Evolutionary conservation across 352 stramenopile genomes (phyloP).

Genomic region (Phytopythium litorale): DNA sequence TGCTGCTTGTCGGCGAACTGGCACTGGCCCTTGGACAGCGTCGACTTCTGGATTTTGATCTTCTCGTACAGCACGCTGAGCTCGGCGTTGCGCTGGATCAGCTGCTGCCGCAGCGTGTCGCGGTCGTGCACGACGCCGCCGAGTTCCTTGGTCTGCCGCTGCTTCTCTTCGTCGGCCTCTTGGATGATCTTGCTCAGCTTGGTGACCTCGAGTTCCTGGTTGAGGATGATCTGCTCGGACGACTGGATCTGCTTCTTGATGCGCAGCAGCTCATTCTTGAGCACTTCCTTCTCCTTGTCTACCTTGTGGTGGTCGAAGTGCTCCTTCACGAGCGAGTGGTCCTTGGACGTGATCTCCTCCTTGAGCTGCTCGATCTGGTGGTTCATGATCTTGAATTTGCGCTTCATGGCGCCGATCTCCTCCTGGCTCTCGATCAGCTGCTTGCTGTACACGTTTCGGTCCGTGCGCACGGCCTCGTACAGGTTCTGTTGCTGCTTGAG

Average conservation of each 20-base stretch:
- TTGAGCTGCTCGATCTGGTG: slow-evolving; percentile 92
- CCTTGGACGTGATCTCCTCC: slow-evolving; percentile 91
- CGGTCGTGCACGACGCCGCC: slow-evolving; percentile 82
- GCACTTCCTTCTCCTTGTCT: slow-evolving; percentile 89
- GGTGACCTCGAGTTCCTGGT: slow-evolving; percentile 78
- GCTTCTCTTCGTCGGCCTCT: slow-evolving; percentile 87
- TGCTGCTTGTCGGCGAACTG: slow-evolving; percentile 70
- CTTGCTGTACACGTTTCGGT: slow-evolving; percentile 93
- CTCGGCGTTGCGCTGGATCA: slow-evolving; percentile 87
- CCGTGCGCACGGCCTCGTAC: slow-evolving; percentile 90
- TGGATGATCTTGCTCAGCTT: slow-evolving; percentile 89
- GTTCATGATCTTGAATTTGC: slow-evolving; percentile 91
- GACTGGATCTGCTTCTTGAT: slow-evolving; percentile 90
- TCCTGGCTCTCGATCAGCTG: slow-evolving; percentile 92
- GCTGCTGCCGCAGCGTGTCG: slow-evolving; percentile 80
- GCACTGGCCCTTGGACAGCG: slow-evolving; percentile 68
- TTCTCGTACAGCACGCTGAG: slow-evolving; percentile 88
- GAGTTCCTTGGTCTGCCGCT: slow-evolving; percentile 86
- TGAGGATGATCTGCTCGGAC: slow-evolving; percentile 86
- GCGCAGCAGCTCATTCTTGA: slow-evolving; percentile 88
- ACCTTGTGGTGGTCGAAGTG: slow-evolving; percentile 94
- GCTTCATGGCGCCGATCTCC: slow-evolving; percentile 88
- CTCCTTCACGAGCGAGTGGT: slow-evolving; percentile 91
- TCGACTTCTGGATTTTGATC: slow-evolving; percentile 90
- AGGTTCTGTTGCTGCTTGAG: slow-evolving; percentile 95